These are phyloP conservation scores for Globisporangium camurandrum DNA, from an alignment of 352 stramenopile species.

Conservation along the genomic window DNA sequence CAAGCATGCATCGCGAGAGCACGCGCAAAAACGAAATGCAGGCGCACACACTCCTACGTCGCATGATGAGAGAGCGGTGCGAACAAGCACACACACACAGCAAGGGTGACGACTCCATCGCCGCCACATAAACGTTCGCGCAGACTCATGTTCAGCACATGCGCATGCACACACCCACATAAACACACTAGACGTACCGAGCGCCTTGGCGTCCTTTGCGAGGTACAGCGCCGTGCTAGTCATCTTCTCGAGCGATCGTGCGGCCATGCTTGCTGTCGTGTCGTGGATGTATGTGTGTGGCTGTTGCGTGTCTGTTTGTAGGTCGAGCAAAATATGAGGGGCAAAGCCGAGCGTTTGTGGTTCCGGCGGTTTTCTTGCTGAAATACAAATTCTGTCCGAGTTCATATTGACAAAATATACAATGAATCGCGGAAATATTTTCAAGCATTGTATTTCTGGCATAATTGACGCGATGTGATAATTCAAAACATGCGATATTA, in stretches of 20 bases:
- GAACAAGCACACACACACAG: neutral
- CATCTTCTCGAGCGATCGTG: constrained; percentile 28
- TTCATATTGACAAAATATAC: too few species aligned
- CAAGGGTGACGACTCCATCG: neutral
- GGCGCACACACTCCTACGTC: neutral
- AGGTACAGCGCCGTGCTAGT: constrained; percentile 34
- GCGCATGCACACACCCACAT: neutral
- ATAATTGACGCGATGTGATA: too few species aligned
- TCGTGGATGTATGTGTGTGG: neutral
- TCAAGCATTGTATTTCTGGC: too few species aligned
- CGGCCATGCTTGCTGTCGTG: constrained; percentile 15
- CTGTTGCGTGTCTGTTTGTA: constrained; percentile 11
- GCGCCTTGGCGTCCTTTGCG: constrained; percentile 39
- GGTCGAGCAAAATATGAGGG: neutral
- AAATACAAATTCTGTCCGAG: too few species aligned
- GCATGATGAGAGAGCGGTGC: too few species aligned
- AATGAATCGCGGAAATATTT: too few species aligned
- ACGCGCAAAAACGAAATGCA: neutral
- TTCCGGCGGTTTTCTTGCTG: constrained; percentile 5
- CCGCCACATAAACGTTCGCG: neutral
- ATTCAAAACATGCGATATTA: too few species aligned
- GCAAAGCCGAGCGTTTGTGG: constrained; percentile 3
- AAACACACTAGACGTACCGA: constrained; percentile 26
- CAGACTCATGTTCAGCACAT: neutral
- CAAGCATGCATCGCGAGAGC: neutral